Conservation (phyloP, 1,139 yeast genomes). For the Candida mesenterica region DNA sequence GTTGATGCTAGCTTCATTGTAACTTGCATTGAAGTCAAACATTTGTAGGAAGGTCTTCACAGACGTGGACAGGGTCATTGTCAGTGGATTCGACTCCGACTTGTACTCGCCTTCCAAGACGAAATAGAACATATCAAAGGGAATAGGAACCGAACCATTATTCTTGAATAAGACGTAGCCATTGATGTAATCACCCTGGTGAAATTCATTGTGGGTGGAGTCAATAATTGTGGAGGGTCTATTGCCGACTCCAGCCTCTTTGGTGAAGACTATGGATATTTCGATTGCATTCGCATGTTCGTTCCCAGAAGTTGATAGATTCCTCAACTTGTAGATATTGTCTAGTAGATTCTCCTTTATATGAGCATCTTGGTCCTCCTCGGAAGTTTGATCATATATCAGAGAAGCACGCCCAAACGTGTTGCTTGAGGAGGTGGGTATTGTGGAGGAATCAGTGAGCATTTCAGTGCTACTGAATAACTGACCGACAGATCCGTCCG, state of each 20-base stretch:
- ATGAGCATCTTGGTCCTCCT: slow-evolving; percentile 1
- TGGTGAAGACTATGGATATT: slow-evolving; percentile 33
- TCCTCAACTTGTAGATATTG: slow-evolving; percentile 35
- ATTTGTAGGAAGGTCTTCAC: slow-evolving; percentile 36
- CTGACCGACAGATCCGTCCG: too few species aligned
- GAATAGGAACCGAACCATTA: slow-evolving; percentile 24
- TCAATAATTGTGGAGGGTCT: slow-evolving; percentile 30
- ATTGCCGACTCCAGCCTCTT: slow-evolving; percentile 32
- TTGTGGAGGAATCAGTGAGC: neutral
- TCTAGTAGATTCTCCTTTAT: slow-evolving; percentile 35
- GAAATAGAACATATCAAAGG: slow-evolving; percentile 43
- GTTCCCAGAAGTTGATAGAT: slow-evolving; percentile 33
- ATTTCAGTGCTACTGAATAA: too few species aligned
- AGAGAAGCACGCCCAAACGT: neutral
- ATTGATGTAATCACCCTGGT: slow-evolving; percentile 41
- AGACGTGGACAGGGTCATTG: slow-evolving; percentile 6
- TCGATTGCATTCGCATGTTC: slow-evolving; percentile 26
- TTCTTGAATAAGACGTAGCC: slow-evolving; percentile 36
- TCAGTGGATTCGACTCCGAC: slow-evolving; percentile 11
- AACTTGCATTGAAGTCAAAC: slow-evolving; percentile 45
- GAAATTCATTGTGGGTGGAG: slow-evolving; percentile 35
- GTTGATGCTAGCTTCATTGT: slow-evolving; percentile 31
- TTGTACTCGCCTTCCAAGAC: slow-evolving; percentile 35
- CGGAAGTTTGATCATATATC: neutral
- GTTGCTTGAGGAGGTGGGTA: neutral